A percentile compares a stretch with the other conserved stretches of the same genome.
Conservation (phyloP, 352 stramenopile genomes). For the Globisporangium echinulatum region DNA sequence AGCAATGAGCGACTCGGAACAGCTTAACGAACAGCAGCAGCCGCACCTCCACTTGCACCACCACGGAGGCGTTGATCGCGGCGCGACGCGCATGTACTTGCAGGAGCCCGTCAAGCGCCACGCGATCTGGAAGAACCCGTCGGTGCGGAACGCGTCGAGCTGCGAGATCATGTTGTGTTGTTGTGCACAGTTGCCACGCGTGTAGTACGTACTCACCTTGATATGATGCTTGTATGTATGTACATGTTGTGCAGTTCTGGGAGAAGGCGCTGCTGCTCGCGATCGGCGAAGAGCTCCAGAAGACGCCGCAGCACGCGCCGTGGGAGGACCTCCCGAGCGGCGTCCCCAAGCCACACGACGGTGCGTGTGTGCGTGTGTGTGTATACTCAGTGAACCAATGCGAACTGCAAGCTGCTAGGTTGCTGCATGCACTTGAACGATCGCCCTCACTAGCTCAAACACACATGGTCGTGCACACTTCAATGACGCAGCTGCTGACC, state of each 20-base stretch:
- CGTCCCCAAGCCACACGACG: conserved; percentile 31
- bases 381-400: too few relatives aligned
- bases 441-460: too few relatives aligned
- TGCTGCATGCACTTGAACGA: too few relatives aligned
- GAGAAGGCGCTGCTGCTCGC: conserved; percentile 79
- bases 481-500: conserved; percentile 12
- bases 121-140: conserved; percentile 76
- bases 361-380: conserved; percentile 14
- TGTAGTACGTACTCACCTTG: not conserved
- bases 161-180: too few relatives aligned
- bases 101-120: conserved; percentile 84
- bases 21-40: conserved; percentile 9
- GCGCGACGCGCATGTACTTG: conserved; percentile 58
- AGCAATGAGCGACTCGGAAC: not conserved
- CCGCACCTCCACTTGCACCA: conserved; percentile 5
- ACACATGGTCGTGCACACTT: too few relatives aligned
- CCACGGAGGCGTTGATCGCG: conserved; percentile 19
- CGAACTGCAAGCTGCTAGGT: too few relatives aligned
- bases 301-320: conserved; percentile 59
- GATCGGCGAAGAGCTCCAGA: conserved; percentile 78
- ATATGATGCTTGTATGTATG: not conserved
- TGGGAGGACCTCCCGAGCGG: conserved; percentile 76
- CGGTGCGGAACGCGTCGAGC: conserved; percentile 19
- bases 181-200: too few relatives aligned
- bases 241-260: conserved; percentile 46